A percentile compares a stretch with the other conserved stretches of the same genome.
Conservation (phyloP, 169 alveolate genomes). For the Eimeria necatrix region DNA sequence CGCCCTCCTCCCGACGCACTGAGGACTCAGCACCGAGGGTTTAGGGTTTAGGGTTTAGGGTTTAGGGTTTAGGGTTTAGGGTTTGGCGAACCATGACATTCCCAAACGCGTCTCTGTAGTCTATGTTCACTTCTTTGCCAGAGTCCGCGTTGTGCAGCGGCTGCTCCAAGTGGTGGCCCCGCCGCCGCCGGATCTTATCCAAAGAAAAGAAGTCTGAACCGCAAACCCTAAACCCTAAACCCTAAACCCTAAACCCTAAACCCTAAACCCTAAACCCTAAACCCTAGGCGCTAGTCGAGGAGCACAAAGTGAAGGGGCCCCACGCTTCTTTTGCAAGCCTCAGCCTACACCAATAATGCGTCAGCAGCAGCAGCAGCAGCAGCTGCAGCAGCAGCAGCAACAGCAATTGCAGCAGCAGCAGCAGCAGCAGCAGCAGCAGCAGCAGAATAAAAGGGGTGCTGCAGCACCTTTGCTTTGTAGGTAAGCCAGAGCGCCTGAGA, state of each 20-base stretch:
- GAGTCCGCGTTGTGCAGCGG: constrained; percentile 77
- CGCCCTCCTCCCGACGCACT: no score
- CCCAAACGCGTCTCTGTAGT: constrained; percentile 75
- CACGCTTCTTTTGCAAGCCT: neutral
- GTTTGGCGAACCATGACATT: constrained; percentile 75
- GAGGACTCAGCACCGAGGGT: no score
- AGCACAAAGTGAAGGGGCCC: no score
- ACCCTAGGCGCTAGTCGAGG: neutral
- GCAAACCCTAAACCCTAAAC: neutral
- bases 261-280: constrained; percentile 29
- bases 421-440: constrained; percentile 25
- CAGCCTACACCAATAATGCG: neutral
- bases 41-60: neutral
- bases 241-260: constrained; percentile 14
- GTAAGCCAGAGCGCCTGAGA: constrained; percentile 64
- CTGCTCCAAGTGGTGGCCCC: constrained; percentile 58
- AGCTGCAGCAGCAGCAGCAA: neutral
- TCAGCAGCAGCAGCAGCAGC: constrained; percentile 24
- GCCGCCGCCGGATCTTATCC: constrained; percentile 71
- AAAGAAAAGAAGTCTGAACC: constrained; percentile 62
- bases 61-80: neutral
- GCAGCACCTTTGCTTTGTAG: constrained; percentile 64
- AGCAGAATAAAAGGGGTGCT: no score
- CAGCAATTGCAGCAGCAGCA: constrained; percentile 31
- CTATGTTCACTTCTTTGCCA: constrained; percentile 72